Percentiles rank a stretch among this genome's conserved stretches.
Evolutionary conservation across 129 eudicot genomes (phyloP).

Genomic region (Lonicera japonica): DNA sequence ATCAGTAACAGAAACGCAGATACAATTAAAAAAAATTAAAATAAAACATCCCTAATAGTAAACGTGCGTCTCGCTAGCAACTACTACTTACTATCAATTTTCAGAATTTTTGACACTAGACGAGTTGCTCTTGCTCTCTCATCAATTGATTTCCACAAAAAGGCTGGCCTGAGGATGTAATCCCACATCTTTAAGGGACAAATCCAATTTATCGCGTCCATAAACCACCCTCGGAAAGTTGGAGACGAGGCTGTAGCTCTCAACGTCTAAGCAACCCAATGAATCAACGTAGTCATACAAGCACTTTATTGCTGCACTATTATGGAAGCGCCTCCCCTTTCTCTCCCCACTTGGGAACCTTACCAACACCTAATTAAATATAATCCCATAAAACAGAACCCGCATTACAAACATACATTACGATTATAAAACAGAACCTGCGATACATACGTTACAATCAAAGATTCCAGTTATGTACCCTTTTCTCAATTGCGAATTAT

Average conservation of each 20-base stretch:
- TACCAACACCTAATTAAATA: slow-evolving; percentile 61
- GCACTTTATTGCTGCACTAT: slow-evolving; percentile 51
- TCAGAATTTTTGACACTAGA: too few species aligned
- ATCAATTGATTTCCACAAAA: slow-evolving; percentile 72
- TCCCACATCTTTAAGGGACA: slow-evolving; percentile 68
- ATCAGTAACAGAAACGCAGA: too few species aligned
- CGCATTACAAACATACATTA: too few species aligned
- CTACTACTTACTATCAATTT: too few species aligned
- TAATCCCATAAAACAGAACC: too few species aligned
- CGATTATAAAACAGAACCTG: too few species aligned
- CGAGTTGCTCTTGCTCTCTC: slow-evolving; percentile 7
- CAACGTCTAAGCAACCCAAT: slow-evolving; percentile 56
- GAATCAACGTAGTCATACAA: slow-evolving; percentile 93
- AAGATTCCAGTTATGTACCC: too few species aligned
- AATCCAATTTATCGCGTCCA: slow-evolving; percentile 61
- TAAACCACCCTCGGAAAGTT: slow-evolving; percentile 84
- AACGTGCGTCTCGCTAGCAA: too few species aligned
- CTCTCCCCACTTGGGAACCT: slow-evolving; percentile 92
- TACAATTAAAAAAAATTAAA: too few species aligned
- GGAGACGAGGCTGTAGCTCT: slow-evolving; percentile 69
- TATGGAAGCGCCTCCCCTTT: slow-evolving; percentile 74
- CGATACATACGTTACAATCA: too few species aligned
- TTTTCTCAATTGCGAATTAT: too few species aligned
- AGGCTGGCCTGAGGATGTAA: slow-evolving; percentile 98
- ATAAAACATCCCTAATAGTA: too few species aligned